These are phyloP conservation scores for Metschnikowia cerradonensis DNA, from an alignment of 805 yeast genomes.

Conservation along the genomic window DNA sequence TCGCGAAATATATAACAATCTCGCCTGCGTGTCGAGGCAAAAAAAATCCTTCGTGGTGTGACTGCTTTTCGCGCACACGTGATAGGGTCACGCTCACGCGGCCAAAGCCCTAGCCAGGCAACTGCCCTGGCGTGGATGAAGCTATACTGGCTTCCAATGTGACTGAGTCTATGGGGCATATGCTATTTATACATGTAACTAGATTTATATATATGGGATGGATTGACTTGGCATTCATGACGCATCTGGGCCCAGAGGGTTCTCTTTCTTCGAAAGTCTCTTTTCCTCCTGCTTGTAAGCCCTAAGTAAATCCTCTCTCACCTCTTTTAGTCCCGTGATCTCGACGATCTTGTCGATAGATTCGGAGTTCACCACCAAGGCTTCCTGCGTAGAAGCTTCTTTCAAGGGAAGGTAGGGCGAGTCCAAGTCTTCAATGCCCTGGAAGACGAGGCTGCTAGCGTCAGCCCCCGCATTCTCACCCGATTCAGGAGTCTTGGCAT, in stretches of 20 bases:
- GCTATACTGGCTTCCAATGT: no score
- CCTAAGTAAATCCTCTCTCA: conserved; percentile 41
- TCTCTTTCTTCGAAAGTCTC: conserved; percentile 14
- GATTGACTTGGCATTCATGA: background rate
- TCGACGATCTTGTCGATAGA: conserved; percentile 44
- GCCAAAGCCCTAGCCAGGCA: background rate
- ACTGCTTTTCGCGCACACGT: conserved; percentile 16
- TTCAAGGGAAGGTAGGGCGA: conserved; percentile 5
- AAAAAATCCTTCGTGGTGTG: conserved; percentile 13
- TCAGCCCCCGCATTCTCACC: background rate
- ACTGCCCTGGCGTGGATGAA: background rate
- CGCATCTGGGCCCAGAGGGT: background rate
- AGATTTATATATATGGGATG: background rate
- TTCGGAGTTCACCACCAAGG: conserved; percentile 42
- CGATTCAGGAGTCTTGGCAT: conserved; percentile 21
- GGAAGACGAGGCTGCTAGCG: conserved; percentile 12
- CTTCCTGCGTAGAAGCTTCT: conserved; percentile 20
- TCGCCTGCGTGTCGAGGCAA: conserved; percentile 22
- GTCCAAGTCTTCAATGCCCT: conserved; percentile 15
- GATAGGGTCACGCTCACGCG: background rate
- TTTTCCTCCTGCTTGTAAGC: conserved; percentile 54
- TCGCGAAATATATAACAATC: conserved; percentile 18
- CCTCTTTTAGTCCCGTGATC: conserved; percentile 42
- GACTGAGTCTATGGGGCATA: background rate
- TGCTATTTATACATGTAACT: background rate